A percentile compares a stretch with the other conserved stretches of the same genome.
These are phyloP conservation scores for Backusella circina DNA, from an alignment of 192 early-diverging fungal species.

Conservation along the genomic window DNA sequence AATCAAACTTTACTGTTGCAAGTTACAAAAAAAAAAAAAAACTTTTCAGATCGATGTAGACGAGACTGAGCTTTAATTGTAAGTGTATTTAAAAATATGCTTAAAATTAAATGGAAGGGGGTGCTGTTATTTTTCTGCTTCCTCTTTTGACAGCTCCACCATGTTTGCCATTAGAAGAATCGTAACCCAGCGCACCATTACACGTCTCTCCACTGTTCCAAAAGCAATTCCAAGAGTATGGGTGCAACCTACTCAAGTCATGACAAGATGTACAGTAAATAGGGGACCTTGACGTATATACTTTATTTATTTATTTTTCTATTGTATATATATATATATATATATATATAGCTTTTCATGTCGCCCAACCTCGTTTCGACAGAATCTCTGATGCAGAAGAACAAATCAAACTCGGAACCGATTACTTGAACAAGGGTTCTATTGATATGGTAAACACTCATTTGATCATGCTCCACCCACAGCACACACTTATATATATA, in stretches of 20 bases:
- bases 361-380: conserved; percentile 9
- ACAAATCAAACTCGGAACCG: conserved; percentile 25
- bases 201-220: neutral
- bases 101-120: neutral
- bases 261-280: neutral
- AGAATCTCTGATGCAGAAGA: conserved; percentile 21
- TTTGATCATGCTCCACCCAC: neutral
- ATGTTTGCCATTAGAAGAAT: neutral
- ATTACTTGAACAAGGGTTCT: conserved; percentile 28
- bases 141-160: neutral
- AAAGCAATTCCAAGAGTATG: neutral
- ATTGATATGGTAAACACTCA: conserved; percentile 25
- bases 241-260: neutral
- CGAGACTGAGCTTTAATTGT: no score
- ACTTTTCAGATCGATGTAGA: no score
- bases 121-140: neutral
- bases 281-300: neutral
- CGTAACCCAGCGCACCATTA: neutral
- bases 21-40: no score
- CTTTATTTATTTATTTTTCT: neutral
- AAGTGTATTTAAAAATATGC: no score
- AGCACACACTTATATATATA: neutral
- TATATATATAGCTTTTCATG: conserved; percentile 14
- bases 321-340: no score
- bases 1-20: no score